These are phyloP conservation scores for Globisporangium middletonii DNA, from an alignment of 352 stramenopile species.

Conservation along the genomic window DNA sequence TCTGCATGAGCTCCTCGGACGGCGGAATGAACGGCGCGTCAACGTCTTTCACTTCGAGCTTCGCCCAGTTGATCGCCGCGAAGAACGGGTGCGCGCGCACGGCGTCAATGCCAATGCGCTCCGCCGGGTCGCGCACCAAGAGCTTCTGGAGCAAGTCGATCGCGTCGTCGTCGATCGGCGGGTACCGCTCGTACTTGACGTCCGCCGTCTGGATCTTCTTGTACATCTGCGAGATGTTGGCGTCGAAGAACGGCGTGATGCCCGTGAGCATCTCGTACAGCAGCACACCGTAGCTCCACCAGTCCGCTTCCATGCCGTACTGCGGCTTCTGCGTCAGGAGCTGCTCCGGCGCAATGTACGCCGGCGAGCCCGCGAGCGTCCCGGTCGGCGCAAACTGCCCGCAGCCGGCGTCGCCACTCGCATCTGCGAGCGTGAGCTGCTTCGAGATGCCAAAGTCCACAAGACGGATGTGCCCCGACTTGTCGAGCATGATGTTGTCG, in stretches of 20 bases:
- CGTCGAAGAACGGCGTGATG: conserved; percentile 83
- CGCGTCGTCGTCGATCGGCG: conserved; percentile 54
- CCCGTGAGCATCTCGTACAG: conserved; percentile 89
- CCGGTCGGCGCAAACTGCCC: conserved; percentile 52
- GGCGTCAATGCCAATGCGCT: conserved; percentile 56
- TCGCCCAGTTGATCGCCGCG: conserved; percentile 55
- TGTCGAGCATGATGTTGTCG: conserved; percentile 88
- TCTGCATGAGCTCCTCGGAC: conserved; percentile 79
- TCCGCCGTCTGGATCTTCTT: conserved; percentile 87
- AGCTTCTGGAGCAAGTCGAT: conserved; percentile 75
- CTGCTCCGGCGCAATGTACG: conserved; percentile 84
- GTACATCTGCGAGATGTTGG: conserved; percentile 85
- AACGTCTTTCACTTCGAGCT: conserved; percentile 74
- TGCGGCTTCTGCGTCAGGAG: conserved; percentile 77
- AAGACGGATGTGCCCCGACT: conserved; percentile 81
- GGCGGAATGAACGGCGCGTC: conserved; percentile 76
- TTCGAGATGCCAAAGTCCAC: conserved; percentile 90
- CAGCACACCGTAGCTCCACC: conserved; percentile 89
- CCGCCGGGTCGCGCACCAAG: conserved; percentile 61
- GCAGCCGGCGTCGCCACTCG: conserved; percentile 12
- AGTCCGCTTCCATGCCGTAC: conserved; percentile 87
- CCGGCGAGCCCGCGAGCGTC: conserved; percentile 73
- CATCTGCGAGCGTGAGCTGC: conserved; percentile 38
- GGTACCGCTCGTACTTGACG: conserved; percentile 71
- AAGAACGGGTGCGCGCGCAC: conserved; percentile 75